Base-by-base conservation (phyloP, 805 yeast species). In the Spathaspora hagerdaliae region DNA sequence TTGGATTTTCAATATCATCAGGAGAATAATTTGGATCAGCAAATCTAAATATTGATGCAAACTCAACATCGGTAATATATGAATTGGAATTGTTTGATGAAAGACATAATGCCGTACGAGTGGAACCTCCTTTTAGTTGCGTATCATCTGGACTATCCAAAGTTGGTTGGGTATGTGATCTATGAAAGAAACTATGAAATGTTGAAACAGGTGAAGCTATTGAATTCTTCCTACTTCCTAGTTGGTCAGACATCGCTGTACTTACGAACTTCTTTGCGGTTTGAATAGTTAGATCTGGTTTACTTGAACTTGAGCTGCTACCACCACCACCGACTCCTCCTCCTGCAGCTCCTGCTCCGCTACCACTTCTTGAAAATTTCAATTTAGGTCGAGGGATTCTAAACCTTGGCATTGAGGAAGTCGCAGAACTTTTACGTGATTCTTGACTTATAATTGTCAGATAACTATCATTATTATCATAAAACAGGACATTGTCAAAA, bases 41-140 rank as follows among this genome's bases (percentile, higher is more conserved):
- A 50, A 66, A 67, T 32, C 64, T 65, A 52, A 60, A 66, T 4
- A 63, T 51, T 49, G 55, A 49, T 6, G 70, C 73, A 42, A 61
- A 58, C 33, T 55, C 53, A 1, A 56, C 44, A 43, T 67, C 71
- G 0, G 67, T 46, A 19, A 67, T 56, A 15, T 45, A 49, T 7
- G 71, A 65, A 48, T 66, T 67, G 31, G 71, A 65, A 45, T 58
- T 66, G 45, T 61, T 64, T 6, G 71, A 66, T 2, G 71, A 65
- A 26, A 67, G 51, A 7, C 59, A 52, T n/a, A 66, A 47, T 3
- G 59, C 47, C 5, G 32, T 29, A 29, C 32, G 32, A 29, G 32
- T 29, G 32, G 12, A 9, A 3, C 9, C 9, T 9, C 9, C 32
- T 29, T 29, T 29, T 9, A 11, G 12, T 9, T 9, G 32, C 12